Percentiles rank a stretch among this genome's conserved stretches.
Evolutionary conservation across 768 basidiomycete genomes (phyloP).

Genomic region (Mycena metata): DNA sequence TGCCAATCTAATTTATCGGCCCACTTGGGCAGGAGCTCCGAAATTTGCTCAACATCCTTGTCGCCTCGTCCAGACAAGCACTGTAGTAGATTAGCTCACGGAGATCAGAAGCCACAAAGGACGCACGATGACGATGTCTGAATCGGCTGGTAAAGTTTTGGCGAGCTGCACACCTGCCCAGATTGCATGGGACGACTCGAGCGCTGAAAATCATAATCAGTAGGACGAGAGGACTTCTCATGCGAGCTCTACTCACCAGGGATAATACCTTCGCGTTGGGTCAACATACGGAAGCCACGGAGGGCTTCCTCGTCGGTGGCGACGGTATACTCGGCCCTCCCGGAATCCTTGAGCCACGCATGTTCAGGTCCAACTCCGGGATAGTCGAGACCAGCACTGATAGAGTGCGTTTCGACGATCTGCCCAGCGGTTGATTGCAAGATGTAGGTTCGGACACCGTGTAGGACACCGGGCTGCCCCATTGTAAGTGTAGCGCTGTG

Average conservation of each 20-base stretch:
- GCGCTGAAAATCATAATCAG: slow-evolving; percentile 61
- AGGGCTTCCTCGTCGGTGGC: slow-evolving; percentile 96
- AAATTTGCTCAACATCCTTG: slow-evolving; percentile 98
- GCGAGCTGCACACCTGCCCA: slow-evolving; percentile 93
- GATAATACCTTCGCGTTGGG: slow-evolving; percentile 96
- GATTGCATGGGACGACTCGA: slow-evolving; percentile 96
- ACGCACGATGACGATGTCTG: slow-evolving; percentile 92
- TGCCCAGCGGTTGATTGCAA: slow-evolving; percentile 91
- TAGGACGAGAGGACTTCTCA: background rate
- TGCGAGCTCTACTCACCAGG: slow-evolving; percentile 69
- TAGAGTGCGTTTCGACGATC: slow-evolving; percentile 96
- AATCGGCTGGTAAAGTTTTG: slow-evolving; percentile 84
- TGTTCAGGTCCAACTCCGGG: slow-evolving; percentile 99
- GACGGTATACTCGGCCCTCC: slow-evolving; percentile 91
- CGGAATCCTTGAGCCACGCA: slow-evolving; percentile 95
- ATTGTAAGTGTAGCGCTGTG: slow-evolving; percentile 95
- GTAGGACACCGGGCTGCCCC: slow-evolving; percentile 94
- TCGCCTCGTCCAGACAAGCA: slow-evolving; percentile 96
- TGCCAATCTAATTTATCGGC: slow-evolving; percentile 96
- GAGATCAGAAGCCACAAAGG: background rate
- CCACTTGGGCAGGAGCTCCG: slow-evolving; percentile 95
- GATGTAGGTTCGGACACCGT: slow-evolving; percentile 96
- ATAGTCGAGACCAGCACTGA: slow-evolving; percentile 96
- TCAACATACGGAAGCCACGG: slow-evolving; percentile 91
- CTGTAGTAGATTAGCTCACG: slow-evolving; percentile 52